Percentiles rank a stretch among this genome's conserved stretches.
Evolutionary conservation across 352 stramenopile species (phyloP).

Genomic region (Globisporangium cederbergense): DNA sequence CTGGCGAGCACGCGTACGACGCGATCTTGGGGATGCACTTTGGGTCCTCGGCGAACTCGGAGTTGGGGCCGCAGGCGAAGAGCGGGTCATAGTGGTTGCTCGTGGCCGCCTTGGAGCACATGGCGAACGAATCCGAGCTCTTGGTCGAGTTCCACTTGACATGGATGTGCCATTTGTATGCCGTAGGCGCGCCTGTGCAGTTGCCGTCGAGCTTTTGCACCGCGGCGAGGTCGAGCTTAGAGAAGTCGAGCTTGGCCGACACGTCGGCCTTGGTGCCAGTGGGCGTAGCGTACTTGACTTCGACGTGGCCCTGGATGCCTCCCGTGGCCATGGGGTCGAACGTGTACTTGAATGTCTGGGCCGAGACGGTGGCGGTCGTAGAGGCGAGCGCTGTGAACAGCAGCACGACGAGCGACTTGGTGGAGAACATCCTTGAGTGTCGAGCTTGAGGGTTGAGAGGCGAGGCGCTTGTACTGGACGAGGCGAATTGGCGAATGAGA

Average conservation of each 20-base stretch:
- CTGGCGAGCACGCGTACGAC: constrained; percentile 31
- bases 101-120: constrained; percentile 23
- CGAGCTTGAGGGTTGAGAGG: neutral
- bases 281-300: neutral
- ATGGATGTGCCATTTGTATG: constrained; percentile 61
- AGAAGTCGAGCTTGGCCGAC: neutral
- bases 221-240: constrained; percentile 21
- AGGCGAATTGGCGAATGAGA: neutral
- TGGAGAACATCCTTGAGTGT: constrained; percentile 2
- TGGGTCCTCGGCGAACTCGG: constrained; percentile 21
- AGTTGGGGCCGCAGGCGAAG: constrained; percentile 31
- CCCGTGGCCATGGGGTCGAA: neutral
- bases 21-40: constrained; percentile 11
- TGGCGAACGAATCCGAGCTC: constrained; percentile 28
- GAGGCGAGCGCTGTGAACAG: constrained; percentile 28
- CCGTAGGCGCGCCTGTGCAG: constrained; percentile 29
- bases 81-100: constrained; percentile 43
- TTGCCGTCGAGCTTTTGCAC: constrained; percentile 38
- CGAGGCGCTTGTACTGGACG: no score
- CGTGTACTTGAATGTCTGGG: constrained; percentile 5
- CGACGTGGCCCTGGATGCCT: neutral
- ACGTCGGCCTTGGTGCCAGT: neutral
- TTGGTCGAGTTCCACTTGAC: constrained; percentile 36
- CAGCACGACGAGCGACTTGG: constrained; percentile 2
- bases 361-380: neutral